Evolutionary conservation across 768 basidiomycete species (phyloP).

Genomic region (Dacryopinax spathularia): DNA sequence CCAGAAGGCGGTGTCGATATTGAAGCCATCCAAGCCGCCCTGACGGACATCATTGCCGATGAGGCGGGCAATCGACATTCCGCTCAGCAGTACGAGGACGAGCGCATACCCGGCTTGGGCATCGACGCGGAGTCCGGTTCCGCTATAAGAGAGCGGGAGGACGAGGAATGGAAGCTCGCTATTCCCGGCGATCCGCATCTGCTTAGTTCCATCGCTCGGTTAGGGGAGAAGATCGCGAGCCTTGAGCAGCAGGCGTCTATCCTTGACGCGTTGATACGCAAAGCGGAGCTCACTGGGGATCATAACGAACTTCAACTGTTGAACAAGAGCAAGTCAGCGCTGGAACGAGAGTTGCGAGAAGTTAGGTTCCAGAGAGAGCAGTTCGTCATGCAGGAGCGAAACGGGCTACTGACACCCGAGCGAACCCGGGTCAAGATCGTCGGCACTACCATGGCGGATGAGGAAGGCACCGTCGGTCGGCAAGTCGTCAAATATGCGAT

Average conservation of each 20-base stretch:
- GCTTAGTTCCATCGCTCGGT: slow-evolving; percentile 67
- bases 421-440: slow-evolving; percentile 76
- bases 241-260: slow-evolving; percentile 68
- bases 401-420: slow-evolving; percentile 70
- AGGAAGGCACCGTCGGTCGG: slow-evolving; percentile 57
- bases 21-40: slow-evolving; percentile 90
- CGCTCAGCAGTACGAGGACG: background rate
- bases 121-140: slow-evolving; percentile 13
- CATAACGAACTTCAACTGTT: slow-evolving; percentile 72
- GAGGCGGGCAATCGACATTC: slow-evolving; percentile 33
- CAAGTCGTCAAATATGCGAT: slow-evolving; percentile 84
- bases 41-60: slow-evolving; percentile 87
- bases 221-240: slow-evolving; percentile 60
- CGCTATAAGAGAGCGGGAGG: slow-evolving; percentile 27
- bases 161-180: slow-evolving; percentile 37
- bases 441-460: slow-evolving; percentile 56
- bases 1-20: slow-evolving; percentile 55
- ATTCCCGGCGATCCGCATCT: slow-evolving; percentile 83
- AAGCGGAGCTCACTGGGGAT: slow-evolving; percentile 88
- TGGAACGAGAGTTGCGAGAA: slow-evolving; percentile 71
- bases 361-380: slow-evolving; percentile 80
- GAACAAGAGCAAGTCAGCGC: slow-evolving; percentile 62
- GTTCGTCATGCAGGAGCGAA: slow-evolving; percentile 87
- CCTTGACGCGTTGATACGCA: slow-evolving; percentile 77
- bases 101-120: background rate